Evolutionary conservation across 345 rosid species (phyloP), one percentile per base, ranked within the genome.

Genomic region (Salix brachista): DNA sequence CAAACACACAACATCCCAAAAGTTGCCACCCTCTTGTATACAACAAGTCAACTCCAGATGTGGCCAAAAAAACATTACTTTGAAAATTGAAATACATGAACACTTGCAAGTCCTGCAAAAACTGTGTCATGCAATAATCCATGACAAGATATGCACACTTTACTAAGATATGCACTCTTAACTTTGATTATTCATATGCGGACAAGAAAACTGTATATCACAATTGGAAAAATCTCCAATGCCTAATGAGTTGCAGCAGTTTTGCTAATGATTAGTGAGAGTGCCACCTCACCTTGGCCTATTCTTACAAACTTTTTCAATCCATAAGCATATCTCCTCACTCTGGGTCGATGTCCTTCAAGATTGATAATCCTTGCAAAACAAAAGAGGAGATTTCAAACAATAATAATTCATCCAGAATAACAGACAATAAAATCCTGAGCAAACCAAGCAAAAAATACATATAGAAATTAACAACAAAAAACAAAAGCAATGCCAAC

Each of bases 301-400:
- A 93, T 95, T 80, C 82, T 91, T 80, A 95, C 90, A 12, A 95
- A 90, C 83, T 82, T 95, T 85, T 84, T 92, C 34, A 94, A 83
- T 69, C 92, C 98, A 74, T 74, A 79, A 14, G 99, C 99, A 85
- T 93, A 93, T 18, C 89, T 90, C 90, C 98, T 86, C 66, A 95
- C 92, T 88, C 94, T 87, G 65, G 87, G 97, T 73, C 97, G 92
- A 88, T 86, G 99, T 68, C 94, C 97, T 73, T 89, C 99, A 65
- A 95, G 81, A 87, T 91, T 82, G 71, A 54, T 54, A n/a, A 93
- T 89, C 85, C 99, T 91, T 83, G 78, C 58, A 80, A 32, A 37
- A 78, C 70, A 76, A 82, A 41, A 78, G 61, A 56, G n/a, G 69
- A 50, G 70, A n/a, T 68, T 67, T 19, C 48, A 46, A 16, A 65